Percentiles rank a stretch among this genome's conserved stretches.
Evolutionary conservation across 2,329 filamentous ascomycete species (phyloP).

Genomic region (Penicillium griseofulvum): DNA sequence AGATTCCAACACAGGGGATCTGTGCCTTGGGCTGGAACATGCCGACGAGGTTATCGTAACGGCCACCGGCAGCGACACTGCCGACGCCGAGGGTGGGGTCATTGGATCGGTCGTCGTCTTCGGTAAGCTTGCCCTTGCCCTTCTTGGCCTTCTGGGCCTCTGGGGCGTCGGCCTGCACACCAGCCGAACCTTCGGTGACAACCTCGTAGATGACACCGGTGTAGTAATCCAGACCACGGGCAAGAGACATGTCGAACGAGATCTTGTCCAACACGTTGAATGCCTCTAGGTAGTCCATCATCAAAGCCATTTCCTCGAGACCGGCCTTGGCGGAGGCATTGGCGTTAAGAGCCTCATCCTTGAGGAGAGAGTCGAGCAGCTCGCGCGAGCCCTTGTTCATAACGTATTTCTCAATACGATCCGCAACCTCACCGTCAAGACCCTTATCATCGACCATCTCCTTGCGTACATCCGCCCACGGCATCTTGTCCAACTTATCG

Average conservation of each 20-base stretch:
- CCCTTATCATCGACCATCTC: slow-evolving; percentile 96
- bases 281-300: slow-evolving; percentile 78
- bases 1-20: slow-evolving; percentile 88
- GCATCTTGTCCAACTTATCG: slow-evolving; percentile 91
- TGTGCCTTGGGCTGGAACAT: slow-evolving; percentile 86
- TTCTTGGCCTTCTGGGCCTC: slow-evolving; percentile 42
- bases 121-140: slow-evolving; percentile 50
- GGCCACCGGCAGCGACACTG: slow-evolving; percentile 82
- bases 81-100: slow-evolving; percentile 82
- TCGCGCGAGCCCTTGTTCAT: slow-evolving; percentile 71
- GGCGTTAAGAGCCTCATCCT: slow-evolving; percentile 64
- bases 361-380: slow-evolving; percentile 67
- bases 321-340: slow-evolving; percentile 77
- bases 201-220: slow-evolving; percentile 90
- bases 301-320: slow-evolving; percentile 72
- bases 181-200: slow-evolving; percentile 73
- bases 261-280: slow-evolving; percentile 71
- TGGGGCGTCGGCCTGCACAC: slow-evolving; percentile 41
- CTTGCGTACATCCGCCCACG: slow-evolving; percentile 84
- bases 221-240: slow-evolving; percentile 89
- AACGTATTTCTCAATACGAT: slow-evolving; percentile 85
- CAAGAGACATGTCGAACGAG: slow-evolving; percentile 86
- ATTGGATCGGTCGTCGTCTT: slow-evolving; percentile 68
- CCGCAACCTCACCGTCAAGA: slow-evolving; percentile 70
- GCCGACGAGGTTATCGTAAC: slow-evolving; percentile 89